A percentile compares a stretch with the other conserved stretches of the same genome.
Evolutionary conservation across 768 basidiomycete genomes (phyloP).

Genomic region (Mycena vulgaris): DNA sequence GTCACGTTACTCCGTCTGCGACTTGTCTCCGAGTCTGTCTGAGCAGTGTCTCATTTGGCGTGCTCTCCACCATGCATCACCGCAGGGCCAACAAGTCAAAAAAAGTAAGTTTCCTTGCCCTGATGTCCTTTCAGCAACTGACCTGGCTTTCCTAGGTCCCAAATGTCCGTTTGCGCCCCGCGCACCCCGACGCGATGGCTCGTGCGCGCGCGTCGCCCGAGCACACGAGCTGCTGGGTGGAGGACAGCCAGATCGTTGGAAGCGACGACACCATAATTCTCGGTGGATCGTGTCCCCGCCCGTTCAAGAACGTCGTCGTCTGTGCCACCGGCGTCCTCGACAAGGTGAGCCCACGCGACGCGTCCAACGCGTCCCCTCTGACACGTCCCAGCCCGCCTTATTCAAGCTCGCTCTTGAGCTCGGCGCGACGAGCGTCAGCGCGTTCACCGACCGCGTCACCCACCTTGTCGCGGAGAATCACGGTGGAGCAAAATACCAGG

Average conservation of each 20-base stretch:
- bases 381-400: conserved; percentile 67
- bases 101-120: conserved; percentile 59
- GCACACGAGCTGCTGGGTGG: conserved; percentile 57
- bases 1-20: too few species aligned
- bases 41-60: too few species aligned
- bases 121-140: not conserved
- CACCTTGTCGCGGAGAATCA: conserved; percentile 89
- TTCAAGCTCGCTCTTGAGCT: conserved; percentile 87
- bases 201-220: conserved; percentile 44
- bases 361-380: not conserved
- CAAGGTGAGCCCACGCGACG: conserved; percentile 68
- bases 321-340: conserved; percentile 86
- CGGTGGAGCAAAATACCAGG: conserved; percentile 89
- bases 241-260: conserved; percentile 62
- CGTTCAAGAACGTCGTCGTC: conserved; percentile 74
- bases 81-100: conserved; percentile 77
- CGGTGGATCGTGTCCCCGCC: conserved; percentile 71
- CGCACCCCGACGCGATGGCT: conserved; percentile 55
- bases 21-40: too few species aligned
- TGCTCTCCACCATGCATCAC: conserved; percentile 53
- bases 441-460: conserved; percentile 90
- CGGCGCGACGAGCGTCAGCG: conserved; percentile 77
- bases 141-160: conserved; percentile 68
- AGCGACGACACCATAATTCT: conserved; percentile 60
- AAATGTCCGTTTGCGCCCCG: conserved; percentile 86